A percentile compares a stretch with the other conserved stretches of the same genome.
Evolutionary conservation across 1,284 basidiomycete genomes (phyloP).

Genomic region (Sporisorium graminicola): DNA sequence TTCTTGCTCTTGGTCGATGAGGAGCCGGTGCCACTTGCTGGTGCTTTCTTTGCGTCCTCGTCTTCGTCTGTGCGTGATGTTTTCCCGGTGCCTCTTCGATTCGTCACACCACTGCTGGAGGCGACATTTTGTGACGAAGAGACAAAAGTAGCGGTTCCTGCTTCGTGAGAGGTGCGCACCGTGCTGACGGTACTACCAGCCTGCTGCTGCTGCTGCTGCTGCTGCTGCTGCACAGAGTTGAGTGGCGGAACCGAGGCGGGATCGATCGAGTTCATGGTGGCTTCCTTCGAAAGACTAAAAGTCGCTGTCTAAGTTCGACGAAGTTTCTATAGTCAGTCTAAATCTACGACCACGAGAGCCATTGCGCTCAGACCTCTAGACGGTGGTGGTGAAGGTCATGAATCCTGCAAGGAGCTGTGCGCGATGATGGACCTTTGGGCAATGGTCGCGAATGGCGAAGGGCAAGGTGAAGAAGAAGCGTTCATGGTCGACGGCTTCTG

Average conservation of each 20-base stretch:
- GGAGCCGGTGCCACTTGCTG: background rate
- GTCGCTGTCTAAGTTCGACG: too few relatives aligned
- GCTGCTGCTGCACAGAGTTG: conserved; percentile 17
- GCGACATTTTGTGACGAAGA: conserved; percentile 27
- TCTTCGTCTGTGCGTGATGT: conserved; percentile 1
- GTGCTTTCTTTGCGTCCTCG: background rate
- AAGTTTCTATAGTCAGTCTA: background rate
- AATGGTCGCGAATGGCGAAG: background rate
- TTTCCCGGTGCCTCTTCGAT: conserved; percentile 12
- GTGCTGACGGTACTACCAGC: conserved; percentile 16
- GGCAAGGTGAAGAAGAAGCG: too few relatives aligned
- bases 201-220: conserved; percentile 12
- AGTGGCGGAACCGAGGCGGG: conserved; percentile 39
- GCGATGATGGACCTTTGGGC: background rate
- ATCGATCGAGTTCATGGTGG: conserved; percentile 43
- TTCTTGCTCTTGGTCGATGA: conserved; percentile 3
- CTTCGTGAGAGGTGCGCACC: conserved; percentile 28
- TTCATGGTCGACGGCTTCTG: too few relatives aligned
- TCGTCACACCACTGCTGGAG: conserved; percentile 19
- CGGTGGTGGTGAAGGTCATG: background rate
- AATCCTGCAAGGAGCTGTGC: background rate
- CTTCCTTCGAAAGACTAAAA: background rate
- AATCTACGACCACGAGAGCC: background rate
- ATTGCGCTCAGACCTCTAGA: background rate
- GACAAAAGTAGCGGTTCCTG: conserved; percentile 17